These are phyloP conservation scores for Vigna unguiculata DNA, from an alignment of 306 rosid species.

Conservation along the genomic window DNA sequence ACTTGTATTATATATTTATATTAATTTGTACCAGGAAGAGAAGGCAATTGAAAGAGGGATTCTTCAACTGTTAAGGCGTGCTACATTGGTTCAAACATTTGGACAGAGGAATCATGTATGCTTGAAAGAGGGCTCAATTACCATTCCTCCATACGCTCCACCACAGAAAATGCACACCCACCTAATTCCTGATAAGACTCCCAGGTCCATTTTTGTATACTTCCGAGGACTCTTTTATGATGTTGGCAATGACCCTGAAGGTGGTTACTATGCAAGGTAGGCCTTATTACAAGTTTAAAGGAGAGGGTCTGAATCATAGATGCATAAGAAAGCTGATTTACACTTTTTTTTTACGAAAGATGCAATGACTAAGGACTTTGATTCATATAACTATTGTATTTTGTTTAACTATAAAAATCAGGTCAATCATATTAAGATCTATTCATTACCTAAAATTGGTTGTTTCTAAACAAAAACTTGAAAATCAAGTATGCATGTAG, in stretches of 20 bases:
- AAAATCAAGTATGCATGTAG: constrained; percentile 10
- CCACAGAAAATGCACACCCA: constrained; percentile 93
- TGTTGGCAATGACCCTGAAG: constrained; percentile 94
- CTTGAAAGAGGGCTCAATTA: constrained; percentile 83
- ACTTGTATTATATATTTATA: not conserved
- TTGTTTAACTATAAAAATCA: constrained; percentile 5
- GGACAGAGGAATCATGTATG: constrained; percentile 92
- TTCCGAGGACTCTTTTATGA: constrained; percentile 91
- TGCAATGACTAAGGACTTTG: not conserved
- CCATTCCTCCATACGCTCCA: constrained; percentile 90
- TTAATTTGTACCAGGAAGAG: constrained; percentile 71
- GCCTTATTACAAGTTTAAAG: constrained; percentile 36
- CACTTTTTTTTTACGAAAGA: constrained; percentile 22
- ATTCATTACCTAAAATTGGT: constrained; percentile 12
- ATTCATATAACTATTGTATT: not conserved
- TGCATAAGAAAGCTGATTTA: constrained; percentile 25
- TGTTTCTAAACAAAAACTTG: not conserved
- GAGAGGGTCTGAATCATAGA: constrained; percentile 11
- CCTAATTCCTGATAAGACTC: constrained; percentile 78
- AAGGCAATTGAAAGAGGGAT: constrained; percentile 93
- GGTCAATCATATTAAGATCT: constrained; percentile 6
- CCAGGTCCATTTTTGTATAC: constrained; percentile 86
- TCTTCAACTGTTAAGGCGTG: constrained; percentile 71
- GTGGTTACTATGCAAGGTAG: constrained; percentile 94
- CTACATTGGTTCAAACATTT: constrained; percentile 91